Evolutionary conservation across 1,284 basidiomycete species (phyloP), one percentile per base, ranked within the genome.

Genomic region (Irpex rosettiformis): DNA sequence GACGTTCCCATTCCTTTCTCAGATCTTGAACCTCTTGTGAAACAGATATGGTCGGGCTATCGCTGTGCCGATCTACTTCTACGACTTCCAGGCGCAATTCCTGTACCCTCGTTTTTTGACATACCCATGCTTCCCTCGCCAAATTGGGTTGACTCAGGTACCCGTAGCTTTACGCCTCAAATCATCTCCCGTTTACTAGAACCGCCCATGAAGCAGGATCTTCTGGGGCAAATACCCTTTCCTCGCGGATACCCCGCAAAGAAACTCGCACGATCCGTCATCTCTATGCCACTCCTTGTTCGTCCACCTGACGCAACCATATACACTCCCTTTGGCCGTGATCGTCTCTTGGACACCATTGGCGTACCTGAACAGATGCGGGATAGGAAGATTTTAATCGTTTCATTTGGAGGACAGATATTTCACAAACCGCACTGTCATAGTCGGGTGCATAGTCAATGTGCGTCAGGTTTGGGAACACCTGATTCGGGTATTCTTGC

Each of bases 331-430:
- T 69, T 73, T 52, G 85, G 85, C 10, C 78, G 87, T n/a, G 65
- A 77, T 8, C 68, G 69, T 8, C 69, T 90, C 28, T 77, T 91
- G 3, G 65, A 71, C 2, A 78, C 78, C 1, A 78, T 89, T 45
- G 87, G 86, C 28, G 73, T 92, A 0, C 86, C 89, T 0, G 54
- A 60, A 3, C 64, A 80, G 18, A 69, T 81, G 4, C 81, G 84
- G 54, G 77, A 66, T 4, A 69, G 81, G 4, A 86, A 81, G 66
- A 81, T 92, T 48, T 76, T 91, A 24, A 74, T 91, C 28, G 88
- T 92, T 10, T 91, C 88, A 1, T 92, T 92, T 67, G 89, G 89
- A 4, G 89, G 89, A 0, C 89, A 91, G 65, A 75, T 85, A 13
- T 86, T 91, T 69, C 81, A 82, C 55, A 79, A 79, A 30, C 88